phyloP scores from a whole-genome alignment of 768 basidiomycete genomes.

The Termitomyces sp. region DNA sequence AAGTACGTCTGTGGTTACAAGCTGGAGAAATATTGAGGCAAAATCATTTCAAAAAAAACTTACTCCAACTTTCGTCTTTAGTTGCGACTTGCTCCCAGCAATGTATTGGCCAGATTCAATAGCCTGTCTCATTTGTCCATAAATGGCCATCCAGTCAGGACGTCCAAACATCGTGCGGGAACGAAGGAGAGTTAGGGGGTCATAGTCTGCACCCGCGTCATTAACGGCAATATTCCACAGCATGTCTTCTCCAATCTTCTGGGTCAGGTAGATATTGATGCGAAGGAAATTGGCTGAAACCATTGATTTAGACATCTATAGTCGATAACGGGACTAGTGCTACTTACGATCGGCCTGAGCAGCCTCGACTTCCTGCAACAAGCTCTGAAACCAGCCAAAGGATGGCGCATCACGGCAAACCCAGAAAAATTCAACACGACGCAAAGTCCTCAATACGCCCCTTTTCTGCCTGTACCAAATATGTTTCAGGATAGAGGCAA shows the following conservation, averaged over 20 bases:
- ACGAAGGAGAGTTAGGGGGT: slow-evolving; percentile 83
- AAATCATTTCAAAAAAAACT: slow-evolving; percentile 21
- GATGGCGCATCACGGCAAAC: slow-evolving; percentile 90
- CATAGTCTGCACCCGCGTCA: slow-evolving; percentile 78
- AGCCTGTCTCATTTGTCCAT: slow-evolving; percentile 63
- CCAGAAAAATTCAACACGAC: slow-evolving; percentile 94
- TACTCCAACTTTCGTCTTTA: slow-evolving; percentile 82
- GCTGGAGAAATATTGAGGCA: slow-evolving; percentile 4
- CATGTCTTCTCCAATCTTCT: slow-evolving; percentile 82
- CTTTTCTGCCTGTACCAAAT: slow-evolving; percentile 91
- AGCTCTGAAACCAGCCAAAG: slow-evolving; percentile 95
- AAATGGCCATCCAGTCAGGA: slow-evolving; percentile 85
- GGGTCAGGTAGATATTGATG: slow-evolving; percentile 88
- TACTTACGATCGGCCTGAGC: slow-evolving; percentile 84
- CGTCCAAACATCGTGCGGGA: slow-evolving; percentile 90
- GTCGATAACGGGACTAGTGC: neutral
- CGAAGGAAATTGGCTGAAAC: slow-evolving; percentile 79
- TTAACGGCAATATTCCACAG: slow-evolving; percentile 91
- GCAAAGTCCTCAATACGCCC: slow-evolving; percentile 71
- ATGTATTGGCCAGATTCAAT: slow-evolving; percentile 83
- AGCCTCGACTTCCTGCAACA: slow-evolving; percentile 83
- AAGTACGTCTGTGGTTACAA: slow-evolving; percentile 64
- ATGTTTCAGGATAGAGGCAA: slow-evolving; percentile 91
- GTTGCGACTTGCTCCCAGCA: slow-evolving; percentile 68
- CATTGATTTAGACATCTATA: slow-evolving; percentile 9